Base-by-base conservation (phyloP, 148 eudicot species). In the Heliosperma pusillum region DNA sequence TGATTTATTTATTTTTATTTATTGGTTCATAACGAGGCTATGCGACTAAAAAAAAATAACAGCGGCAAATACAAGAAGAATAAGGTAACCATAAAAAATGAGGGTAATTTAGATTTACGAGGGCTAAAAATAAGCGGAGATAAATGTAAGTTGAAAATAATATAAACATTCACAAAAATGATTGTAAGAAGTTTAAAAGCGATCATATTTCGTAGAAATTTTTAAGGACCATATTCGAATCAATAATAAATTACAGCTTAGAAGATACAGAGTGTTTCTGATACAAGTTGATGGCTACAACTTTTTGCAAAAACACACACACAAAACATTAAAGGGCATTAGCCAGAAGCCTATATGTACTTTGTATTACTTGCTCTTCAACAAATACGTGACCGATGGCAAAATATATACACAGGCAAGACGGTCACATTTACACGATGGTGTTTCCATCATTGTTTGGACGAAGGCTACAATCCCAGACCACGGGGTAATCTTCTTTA, bases 361-460 rank as follows among this genome's bases (percentile, higher is more conserved):
- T 36, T 36, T 4, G 42, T 33, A 74, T 65, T 62, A 16, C 66
- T 62, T 44, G 66, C 33, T 24, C 36, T 16, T 60, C 50, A 70
- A 74, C 63, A 15, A 75, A 57, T 69, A 81, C 76, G 76, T 36
- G 65, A 56, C 52, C 75, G 69, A 63, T 63, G 56, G 55, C 76
- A 68, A 22, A 64, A 71, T 69, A 75, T 78, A 33, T 75, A 85
- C 78, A 79, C 67, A 22, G 21, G 25, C 26, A 26, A 30, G 29
- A 57, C 60, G 60, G 22, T 27, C 26, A 19, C 52, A 44, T 59
- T 36, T 27, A 27, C 50, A 33, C 25, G 71, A n/a, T 36, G 40
- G 27, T 53, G 10, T 10, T 40, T 17, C 40, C 40, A 40, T 52
- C 80, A 21, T 55, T 44, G 6, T 71, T 16, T 24, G 61, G 62